Base-by-base conservation (phyloP, 306 rosid species). In the Prunus kanzakura region DNA sequence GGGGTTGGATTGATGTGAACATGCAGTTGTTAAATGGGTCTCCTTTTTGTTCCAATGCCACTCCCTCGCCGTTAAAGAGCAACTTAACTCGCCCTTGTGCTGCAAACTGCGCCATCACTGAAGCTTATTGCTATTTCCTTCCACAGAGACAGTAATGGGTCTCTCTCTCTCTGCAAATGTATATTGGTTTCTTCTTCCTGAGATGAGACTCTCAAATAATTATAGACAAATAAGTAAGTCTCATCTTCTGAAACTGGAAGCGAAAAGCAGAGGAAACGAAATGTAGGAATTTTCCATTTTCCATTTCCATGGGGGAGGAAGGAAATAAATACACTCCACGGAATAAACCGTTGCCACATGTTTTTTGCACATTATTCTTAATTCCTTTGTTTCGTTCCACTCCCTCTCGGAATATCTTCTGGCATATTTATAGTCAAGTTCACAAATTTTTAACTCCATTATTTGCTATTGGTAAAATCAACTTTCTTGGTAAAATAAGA, bases 1-100 rank as follows among this genome's bases (percentile, higher is more conserved):
- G 85, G 71, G 87, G 82, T 76, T 80, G 91, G 64, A 88, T 57
- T 70, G 90, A 82, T 79, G 86, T 76, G 71, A 80, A 80, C 77
- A 76, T 78, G 65, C 11, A 73, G 61, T 22, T 75, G 64, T 22
- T 86, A 82, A 85, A 86, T 76, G 94, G 93, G 84, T 87, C 92
- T 38, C 43, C 43, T 73, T 73, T 91, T 19, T 84, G 81, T 20
- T 91, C 98, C 71, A 87, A 68, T 25, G 89, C 77, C 62, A 76
- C 84, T 18, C 81, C 90, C n/a, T 87, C 22, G 12, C 61, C 94
- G 83, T 75, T 87, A 71, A 86, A 88, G 65, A 89, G 81, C 3
- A 84, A 64, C 88, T 91, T 91, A 9, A 91, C 80, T 23, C 90
- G 87, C 69, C 89, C 93, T 32, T 85, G 98, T 22, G 91, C 70